phyloP scores from a whole-genome alignment of 441 rosid species.

The Syzygium syzygioides region DNA sequence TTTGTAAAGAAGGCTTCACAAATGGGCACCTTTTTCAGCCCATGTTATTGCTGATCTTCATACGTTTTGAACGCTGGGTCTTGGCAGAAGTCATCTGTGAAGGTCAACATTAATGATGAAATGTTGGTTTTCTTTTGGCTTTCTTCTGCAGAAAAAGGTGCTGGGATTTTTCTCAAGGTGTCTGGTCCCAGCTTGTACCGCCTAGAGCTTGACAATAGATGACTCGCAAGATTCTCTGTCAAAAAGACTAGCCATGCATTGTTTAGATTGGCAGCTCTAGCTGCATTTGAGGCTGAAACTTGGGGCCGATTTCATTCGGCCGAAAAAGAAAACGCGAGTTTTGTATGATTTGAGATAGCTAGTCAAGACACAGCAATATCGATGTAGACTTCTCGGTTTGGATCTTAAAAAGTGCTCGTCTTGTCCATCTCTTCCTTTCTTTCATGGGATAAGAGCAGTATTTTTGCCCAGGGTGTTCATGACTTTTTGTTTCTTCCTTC shows the following conservation, averaged over 20 bases:
- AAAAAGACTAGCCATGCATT: not conserved
- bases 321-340: not conserved
- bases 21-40: not conserved
- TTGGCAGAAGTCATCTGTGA: not conserved
- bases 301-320: not conserved
- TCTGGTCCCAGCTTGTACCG: conserved; percentile 72
- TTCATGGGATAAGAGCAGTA: not conserved
- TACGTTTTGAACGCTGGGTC: not conserved
- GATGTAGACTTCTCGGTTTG: not conserved
- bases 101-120: not conserved
- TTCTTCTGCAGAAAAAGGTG: conserved; percentile 52
- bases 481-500: not conserved
- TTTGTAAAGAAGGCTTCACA: not conserved
- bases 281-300: not conserved
- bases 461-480: not conserved
- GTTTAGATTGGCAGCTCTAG: not conserved
- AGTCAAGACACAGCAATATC: not conserved
- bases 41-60: not conserved
- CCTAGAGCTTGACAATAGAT: conserved; percentile 20
- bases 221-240: not conserved
- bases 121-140: not conserved
- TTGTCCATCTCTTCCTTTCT: not conserved
- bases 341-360: not conserved
- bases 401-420: not conserved
- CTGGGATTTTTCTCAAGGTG: conserved; percentile 68